Percentiles rank a stretch among this genome's conserved stretches.
These are phyloP conservation scores for Saccharomyces hybrid DNA, from an alignment of 1,139 yeast species.

Conservation along the genomic window DNA sequence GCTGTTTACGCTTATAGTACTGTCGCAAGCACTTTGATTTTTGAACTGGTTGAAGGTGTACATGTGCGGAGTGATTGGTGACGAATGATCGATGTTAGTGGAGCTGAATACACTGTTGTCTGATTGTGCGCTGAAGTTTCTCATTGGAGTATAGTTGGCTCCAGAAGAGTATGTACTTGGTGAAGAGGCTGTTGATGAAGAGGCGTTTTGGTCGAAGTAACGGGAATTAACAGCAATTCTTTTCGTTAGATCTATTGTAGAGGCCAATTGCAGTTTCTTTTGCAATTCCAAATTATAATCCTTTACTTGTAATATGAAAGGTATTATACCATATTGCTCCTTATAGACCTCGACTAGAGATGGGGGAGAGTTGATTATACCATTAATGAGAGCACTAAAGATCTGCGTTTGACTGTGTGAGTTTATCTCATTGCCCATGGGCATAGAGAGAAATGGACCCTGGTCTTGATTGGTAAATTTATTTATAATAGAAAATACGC, in stretches of 20 bases:
- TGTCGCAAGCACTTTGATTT: constrained; percentile 23
- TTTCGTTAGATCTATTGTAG: constrained; percentile 24
- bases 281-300: constrained; percentile 22
- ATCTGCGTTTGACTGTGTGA: constrained; percentile 16
- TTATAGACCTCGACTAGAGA: constrained; percentile 24
- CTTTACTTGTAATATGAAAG: constrained; percentile 24
- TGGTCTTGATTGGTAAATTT: constrained; percentile 30
- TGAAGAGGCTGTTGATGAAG: constrained; percentile 14
- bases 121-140: constrained; percentile 21
- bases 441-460: constrained; percentile 29
- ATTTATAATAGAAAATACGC: constrained; percentile 28
- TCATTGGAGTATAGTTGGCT: constrained; percentile 20
- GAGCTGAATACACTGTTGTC: constrained; percentile 26
- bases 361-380: constrained; percentile 23
- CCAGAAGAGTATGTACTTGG: constrained; percentile 11
- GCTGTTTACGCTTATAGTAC: constrained; percentile 24
- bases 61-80: constrained; percentile 26
- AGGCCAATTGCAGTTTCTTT: constrained; percentile 24
- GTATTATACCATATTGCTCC: constrained; percentile 24
- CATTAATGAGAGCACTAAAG: constrained; percentile 24
- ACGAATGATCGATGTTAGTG: constrained; percentile 14
- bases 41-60: constrained; percentile 20
- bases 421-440: constrained; percentile 21
- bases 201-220: constrained; percentile 10
- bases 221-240: constrained; percentile 15